Conservation (phyloP, 2,329 filamentous ascomycete genomes). For the Venturia oleaginea region DNA sequence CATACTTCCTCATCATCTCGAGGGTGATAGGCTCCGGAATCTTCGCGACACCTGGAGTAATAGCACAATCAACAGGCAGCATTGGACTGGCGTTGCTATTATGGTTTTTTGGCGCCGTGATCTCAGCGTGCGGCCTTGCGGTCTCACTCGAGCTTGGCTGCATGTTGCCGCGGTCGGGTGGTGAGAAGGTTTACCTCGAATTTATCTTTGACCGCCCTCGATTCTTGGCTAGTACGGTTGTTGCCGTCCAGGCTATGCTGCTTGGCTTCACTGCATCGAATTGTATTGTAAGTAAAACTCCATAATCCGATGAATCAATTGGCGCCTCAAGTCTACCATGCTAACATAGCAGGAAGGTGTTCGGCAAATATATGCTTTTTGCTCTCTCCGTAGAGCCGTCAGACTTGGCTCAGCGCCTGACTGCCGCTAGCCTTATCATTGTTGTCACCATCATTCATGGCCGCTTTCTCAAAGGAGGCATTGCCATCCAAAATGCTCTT, state of each 20-base stretch:
- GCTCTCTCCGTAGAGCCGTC: slow-evolving; percentile 39
- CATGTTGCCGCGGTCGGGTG: slow-evolving; percentile 39
- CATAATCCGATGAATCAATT: not conserved
- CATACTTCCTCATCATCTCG: slow-evolving; percentile 15
- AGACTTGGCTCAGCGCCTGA: slow-evolving; percentile 40
- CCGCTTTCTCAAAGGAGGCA: slow-evolving; percentile 46
- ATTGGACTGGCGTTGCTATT: slow-evolving; percentile 54
- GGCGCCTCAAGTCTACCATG: not conserved
- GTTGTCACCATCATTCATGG: slow-evolving; percentile 51
- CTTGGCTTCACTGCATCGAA: slow-evolving; percentile 55
- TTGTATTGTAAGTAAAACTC: slow-evolving; percentile 40
- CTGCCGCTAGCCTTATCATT: slow-evolving; percentile 49
- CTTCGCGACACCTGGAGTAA: slow-evolving; percentile 53
- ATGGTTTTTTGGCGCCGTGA: slow-evolving; percentile 54
- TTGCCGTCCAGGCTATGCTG: slow-evolving; percentile 49
- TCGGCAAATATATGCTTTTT: slow-evolving; percentile 52
- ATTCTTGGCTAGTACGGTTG: slow-evolving; percentile 48
- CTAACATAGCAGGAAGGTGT: slow-evolving; percentile 22
- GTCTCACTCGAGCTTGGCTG: slow-evolving; percentile 60
- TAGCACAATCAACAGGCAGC: slow-evolving; percentile 49
- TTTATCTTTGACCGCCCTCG: slow-evolving; percentile 52
- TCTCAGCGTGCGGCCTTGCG: slow-evolving; percentile 52
- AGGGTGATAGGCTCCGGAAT: slow-evolving; percentile 56
- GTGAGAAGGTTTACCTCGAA: slow-evolving; percentile 54
- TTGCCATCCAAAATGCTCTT: slow-evolving; percentile 51